phyloP scores from a whole-genome alignment of 805 yeast species.

The Ascoidea tarda region DNA sequence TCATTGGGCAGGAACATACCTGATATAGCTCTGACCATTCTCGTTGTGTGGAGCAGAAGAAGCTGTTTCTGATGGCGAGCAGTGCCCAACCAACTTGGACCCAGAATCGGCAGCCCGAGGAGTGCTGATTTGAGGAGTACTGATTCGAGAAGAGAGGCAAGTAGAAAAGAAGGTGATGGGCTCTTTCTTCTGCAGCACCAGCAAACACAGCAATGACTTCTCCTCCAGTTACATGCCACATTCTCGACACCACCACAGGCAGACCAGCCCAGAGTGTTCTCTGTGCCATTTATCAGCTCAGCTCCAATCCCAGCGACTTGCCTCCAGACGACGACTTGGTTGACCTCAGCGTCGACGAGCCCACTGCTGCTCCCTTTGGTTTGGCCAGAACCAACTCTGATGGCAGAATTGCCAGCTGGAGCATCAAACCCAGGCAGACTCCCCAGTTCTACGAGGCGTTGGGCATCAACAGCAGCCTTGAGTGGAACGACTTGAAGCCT shows the following conservation, averaged over 20 bases:
- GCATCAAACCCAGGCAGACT: conserved; percentile 22
- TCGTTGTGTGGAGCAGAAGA: too few relatives aligned
- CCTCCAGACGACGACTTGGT: background rate
- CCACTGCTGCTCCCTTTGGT: conserved; percentile 40
- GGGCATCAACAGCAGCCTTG: conserved; percentile 18
- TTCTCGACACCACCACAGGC: conserved; percentile 74
- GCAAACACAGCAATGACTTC: background rate
- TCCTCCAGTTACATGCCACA: conserved; percentile 74
- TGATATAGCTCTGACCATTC: too few relatives aligned
- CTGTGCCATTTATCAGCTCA: conserved; percentile 37
- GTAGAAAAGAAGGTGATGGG: too few relatives aligned
- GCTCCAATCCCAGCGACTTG: conserved; percentile 9
- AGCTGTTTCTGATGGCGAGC: too few relatives aligned
- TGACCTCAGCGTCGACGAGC: conserved; percentile 12
- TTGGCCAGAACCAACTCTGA: conserved; percentile 60
- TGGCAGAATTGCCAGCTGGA: conserved; percentile 71
- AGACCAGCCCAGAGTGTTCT: conserved; percentile 68
- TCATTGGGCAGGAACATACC: too few relatives aligned
- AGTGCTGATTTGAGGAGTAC: too few relatives aligned
- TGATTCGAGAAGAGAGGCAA: too few relatives aligned
- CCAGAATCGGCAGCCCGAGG: too few relatives aligned
- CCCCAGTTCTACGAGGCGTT: conserved; percentile 11
- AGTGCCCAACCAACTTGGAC: too few relatives aligned
- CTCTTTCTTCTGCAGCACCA: background rate
- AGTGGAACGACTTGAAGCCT: conserved; percentile 34